Base-by-base conservation (phyloP, 2,329 filamentous ascomycete genomes). In the Penicillium sp. region DNA sequence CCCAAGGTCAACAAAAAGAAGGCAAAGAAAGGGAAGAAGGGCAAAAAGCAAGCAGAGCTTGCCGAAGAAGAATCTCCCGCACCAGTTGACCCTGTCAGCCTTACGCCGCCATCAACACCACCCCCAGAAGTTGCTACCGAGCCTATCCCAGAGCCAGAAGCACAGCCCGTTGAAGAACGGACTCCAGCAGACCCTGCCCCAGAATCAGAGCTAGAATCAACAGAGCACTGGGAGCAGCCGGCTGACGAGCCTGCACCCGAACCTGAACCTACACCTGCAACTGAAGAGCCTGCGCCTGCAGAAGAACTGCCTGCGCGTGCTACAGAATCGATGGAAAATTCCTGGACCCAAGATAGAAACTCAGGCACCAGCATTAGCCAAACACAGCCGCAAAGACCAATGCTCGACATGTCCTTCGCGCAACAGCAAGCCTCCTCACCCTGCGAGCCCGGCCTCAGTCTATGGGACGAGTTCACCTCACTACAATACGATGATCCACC, bases 81-180 rank as follows among this genome's bases (percentile, higher is more conserved):
- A 11, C 24, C 20, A 11, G 16, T 13, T 14, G 53, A 52, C 14
- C 26, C 48, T n/a, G 53, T 52, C 38, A 70, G 67, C 32, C 53
- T 75, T 56, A 76, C 74, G 8, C 74, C 74, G 2, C 74, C 74
- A 18, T 70, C 68, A 20, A 76, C 73, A 29, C 74, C 74, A 37
- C 73, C 73, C 5, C 68, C 66, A 14, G 59, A 61, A 53, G 9
- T 50, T 57, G 45, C 29, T 20, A 20, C 22, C 13, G 49, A 44
- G 14, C 38, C 38, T 20, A 6, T 26, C 14, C 38, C 48, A 56
- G n/a, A 56, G 42, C 40, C 32, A 42, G 56, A 56, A 39, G 34
- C 48, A 39, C 60, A 62, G n/a, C 52, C 48, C 16, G n/a, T n/a
- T 46, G 38, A 37, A 35, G 53, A 54, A 35, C 20, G 24, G 18